A percentile compares a stretch with the other conserved stretches of the same genome.
Evolutionary conservation across 2,329 filamentous ascomycete species (phyloP).

Genomic region (Didymellaceae sp.): DNA sequence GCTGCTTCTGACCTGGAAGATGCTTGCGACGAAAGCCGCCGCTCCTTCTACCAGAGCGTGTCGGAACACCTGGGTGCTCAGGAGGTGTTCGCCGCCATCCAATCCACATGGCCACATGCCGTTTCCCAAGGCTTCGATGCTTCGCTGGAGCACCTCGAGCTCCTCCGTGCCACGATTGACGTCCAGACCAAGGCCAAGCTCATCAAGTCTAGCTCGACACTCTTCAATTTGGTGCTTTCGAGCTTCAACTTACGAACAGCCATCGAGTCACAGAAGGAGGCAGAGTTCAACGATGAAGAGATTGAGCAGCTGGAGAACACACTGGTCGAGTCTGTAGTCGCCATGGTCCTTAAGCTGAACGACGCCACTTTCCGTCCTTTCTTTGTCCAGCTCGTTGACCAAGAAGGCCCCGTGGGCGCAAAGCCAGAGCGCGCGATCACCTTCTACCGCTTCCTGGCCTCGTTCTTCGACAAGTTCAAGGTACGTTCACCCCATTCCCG

Average conservation of each 20-base stretch:
- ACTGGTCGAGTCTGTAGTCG: slow-evolving; percentile 74
- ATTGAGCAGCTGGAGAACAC: slow-evolving; percentile 67
- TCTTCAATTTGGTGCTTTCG: slow-evolving; percentile 68
- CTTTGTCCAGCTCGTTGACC: slow-evolving; percentile 85
- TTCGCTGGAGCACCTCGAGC: slow-evolving; percentile 70
- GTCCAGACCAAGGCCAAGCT: slow-evolving; percentile 79
- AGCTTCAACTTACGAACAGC: slow-evolving; percentile 68
- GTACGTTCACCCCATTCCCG: slow-evolving; percentile 43
- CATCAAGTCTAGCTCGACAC: slow-evolving; percentile 72
- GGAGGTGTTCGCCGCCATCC: slow-evolving; percentile 75
- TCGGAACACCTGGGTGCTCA: slow-evolving; percentile 80
- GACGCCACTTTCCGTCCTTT: slow-evolving; percentile 91
- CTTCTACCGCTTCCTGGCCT: slow-evolving; percentile 79
- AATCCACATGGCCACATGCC: slow-evolving; percentile 74
- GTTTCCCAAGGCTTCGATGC: slow-evolving; percentile 62
- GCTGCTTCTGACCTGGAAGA: slow-evolving; percentile 67
- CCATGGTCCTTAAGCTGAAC: slow-evolving; percentile 96
- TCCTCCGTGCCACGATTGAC: slow-evolving; percentile 75
- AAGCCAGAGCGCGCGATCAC: slow-evolving; percentile 66
- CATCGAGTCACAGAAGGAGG: slow-evolving; percentile 47
- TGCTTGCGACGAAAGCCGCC: slow-evolving; percentile 69
- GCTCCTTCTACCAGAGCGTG: slow-evolving; percentile 73
- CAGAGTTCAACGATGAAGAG: slow-evolving; percentile 55
- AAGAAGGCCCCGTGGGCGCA: slow-evolving; percentile 55
- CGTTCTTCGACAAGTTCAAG: slow-evolving; percentile 85